Percentiles rank a stretch among this genome's conserved stretches.
Conservation (phyloP, 345 rosid genomes). For the Populus euphratica region DNA sequence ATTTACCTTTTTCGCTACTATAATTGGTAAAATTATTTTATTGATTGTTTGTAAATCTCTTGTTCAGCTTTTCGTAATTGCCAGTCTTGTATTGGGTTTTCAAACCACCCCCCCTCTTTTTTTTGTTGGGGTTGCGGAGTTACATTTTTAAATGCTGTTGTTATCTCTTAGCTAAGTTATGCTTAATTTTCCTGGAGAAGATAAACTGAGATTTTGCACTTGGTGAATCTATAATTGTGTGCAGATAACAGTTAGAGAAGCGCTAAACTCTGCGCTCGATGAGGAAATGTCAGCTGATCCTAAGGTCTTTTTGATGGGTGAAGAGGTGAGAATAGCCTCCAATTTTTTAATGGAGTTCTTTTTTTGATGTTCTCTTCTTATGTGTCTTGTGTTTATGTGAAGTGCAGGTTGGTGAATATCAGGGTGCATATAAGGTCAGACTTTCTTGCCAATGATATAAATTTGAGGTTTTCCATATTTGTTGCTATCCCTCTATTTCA, state of each 20-base stretch:
- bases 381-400: conserved; percentile 1
- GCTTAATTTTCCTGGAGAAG: not conserved
- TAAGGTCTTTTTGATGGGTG: conserved; percentile 85
- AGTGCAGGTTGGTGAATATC: conserved; percentile 93
- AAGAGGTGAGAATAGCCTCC: conserved; percentile 54
- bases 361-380: not conserved
- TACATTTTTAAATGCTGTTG: not conserved
- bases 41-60: not conserved
- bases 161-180: not conserved
- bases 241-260: conserved; percentile 82
- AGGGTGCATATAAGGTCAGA: conserved; percentile 97
- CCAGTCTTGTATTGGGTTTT: not conserved
- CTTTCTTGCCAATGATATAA: not conserved
- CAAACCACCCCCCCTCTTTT: not conserved
- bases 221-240: not conserved
- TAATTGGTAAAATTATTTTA: not conserved
- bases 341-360: not conserved
- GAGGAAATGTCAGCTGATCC: conserved; percentile 98
- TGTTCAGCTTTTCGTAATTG: not conserved
- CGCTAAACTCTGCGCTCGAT: conserved; percentile 78
- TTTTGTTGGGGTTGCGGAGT: not conserved
- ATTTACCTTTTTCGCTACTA: not conserved
- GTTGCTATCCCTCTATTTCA: not conserved
- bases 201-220: not conserved
- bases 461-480: not conserved